Base-by-base conservation (phyloP, 176 grass and related monocot species). In the Zoysia pacifica region DNA sequence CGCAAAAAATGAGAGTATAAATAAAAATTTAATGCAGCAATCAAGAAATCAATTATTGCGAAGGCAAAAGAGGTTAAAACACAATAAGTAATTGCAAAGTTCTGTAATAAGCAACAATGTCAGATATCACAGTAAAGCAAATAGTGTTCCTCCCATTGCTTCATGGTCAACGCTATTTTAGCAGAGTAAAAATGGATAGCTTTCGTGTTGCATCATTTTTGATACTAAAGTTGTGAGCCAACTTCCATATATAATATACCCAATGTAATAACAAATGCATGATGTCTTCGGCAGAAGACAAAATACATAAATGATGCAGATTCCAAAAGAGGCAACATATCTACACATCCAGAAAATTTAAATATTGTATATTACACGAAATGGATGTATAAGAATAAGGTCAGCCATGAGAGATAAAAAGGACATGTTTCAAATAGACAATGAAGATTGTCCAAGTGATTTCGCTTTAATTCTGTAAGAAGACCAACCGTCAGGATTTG, bases 401-500 rank as follows among this genome's bases (percentile, higher is more conserved):
- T 48, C 59, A 65, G 47, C 69, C 62, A 70, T 3, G 45, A 61
- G 14, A 60, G 42, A 12, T 62, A 49, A 80, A 75, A 86, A 7
- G 5, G 9, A 5, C 5, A 44, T 55, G 55, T 12, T 48, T 44
- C 40, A 75, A 72, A 68, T 56, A 72, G 62, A 48, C 2, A 4
- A 5, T 73, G 15, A 66, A 88, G 19, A 74, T 74, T 62, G 15
- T 50, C 47, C 5, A 62, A 61, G n/a, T 66, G 9, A 52, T 65
- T 66, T 43, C 11, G 37, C 37, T 74, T 38, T 73, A 81, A 70
- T 85, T 59, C 28, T 75, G 67, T 72, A 67, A 86, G 63, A 88
- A 78, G 78, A 90, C 68, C 59, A 79, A 97, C 95, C 83, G 83
- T 94, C 75, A 97, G 82, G 74, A 97, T 92, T 56, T 97, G 95